Percentiles rank a stretch among this genome's conserved stretches.
Evolutionary conservation across 1,284 basidiomycete genomes (phyloP).

Genomic region (Ceratobasidium sp.): DNA sequence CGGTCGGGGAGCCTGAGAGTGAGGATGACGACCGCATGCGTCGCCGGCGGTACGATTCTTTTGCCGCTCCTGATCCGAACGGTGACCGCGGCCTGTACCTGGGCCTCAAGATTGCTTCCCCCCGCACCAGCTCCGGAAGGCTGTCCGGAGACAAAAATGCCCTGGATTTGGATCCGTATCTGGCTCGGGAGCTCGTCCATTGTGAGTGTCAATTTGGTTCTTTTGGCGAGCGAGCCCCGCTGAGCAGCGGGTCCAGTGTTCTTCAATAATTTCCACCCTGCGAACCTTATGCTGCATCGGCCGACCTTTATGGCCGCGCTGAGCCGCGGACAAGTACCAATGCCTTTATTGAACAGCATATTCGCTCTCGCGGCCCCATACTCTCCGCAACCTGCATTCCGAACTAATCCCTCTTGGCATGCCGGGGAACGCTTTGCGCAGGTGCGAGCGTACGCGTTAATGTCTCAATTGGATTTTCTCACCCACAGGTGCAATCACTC

Average conservation of each 20-base stretch:
- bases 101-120: conserved; percentile 32
- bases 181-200: conserved; percentile 78
- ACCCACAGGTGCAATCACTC: too few species aligned
- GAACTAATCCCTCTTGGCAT: conserved; percentile 66
- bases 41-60: conserved; percentile 40
- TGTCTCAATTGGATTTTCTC: background rate
- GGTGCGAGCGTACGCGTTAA: conserved; percentile 62
- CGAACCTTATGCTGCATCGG: conserved; percentile 76
- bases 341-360: conserved; percentile 69
- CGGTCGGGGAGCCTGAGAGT: background rate
- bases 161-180: conserved; percentile 63
- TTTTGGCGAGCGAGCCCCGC: conserved; percentile 5
- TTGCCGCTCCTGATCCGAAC: conserved; percentile 30
- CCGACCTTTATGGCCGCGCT: conserved; percentile 74
- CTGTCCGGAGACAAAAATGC: conserved; percentile 35
- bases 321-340: conserved; percentile 69
- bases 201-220: conserved; percentile 59
- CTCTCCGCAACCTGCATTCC: conserved; percentile 71
- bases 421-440: conserved; percentile 76
- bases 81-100: conserved; percentile 25
- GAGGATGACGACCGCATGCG: background rate
- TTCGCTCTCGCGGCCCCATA: conserved; percentile 79
- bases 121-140: conserved; percentile 18
- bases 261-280: conserved; percentile 77
- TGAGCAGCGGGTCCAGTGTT: conserved; percentile 65